phyloP scores from a whole-genome alignment of 139 green algal genomes.

The Chlorella sp. region DNA sequence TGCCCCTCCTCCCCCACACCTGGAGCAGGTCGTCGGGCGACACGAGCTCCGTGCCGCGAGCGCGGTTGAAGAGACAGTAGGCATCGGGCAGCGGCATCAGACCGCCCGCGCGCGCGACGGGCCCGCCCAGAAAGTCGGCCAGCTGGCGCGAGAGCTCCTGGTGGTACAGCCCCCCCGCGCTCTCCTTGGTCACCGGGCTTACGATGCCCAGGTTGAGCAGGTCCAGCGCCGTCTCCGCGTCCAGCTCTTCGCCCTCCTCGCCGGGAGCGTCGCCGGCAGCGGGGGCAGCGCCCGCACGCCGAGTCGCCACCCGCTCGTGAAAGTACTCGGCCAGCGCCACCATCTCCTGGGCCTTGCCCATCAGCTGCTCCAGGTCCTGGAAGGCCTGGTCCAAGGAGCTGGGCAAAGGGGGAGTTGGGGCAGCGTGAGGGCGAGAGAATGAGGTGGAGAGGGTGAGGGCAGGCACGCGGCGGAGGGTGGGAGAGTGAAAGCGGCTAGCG shows the following conservation, averaged over 20 bases:
- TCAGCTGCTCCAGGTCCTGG: constrained; percentile 75
- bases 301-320: constrained; percentile 11
- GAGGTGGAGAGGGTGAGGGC: not conserved
- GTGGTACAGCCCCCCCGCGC: constrained; percentile 78
- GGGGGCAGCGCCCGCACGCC: not conserved
- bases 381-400: constrained; percentile 66
- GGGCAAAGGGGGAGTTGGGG: not conserved
- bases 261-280: not conserved
- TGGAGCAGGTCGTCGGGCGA: constrained; percentile 93
- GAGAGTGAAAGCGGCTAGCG: not conserved
- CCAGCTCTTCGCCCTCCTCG: constrained; percentile 44
- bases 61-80: constrained; percentile 96
- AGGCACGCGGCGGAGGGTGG: no score
- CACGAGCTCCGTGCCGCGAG: constrained; percentile 89
- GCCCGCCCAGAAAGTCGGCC: constrained; percentile 75
- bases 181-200: constrained; percentile 87
- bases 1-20: no score
- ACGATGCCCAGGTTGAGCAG: constrained; percentile 88
- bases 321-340: constrained; percentile 82
- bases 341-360: constrained; percentile 81
- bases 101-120: constrained; percentile 67
- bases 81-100: constrained; percentile 91
- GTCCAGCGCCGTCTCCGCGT: constrained; percentile 73
- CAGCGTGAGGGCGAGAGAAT: not conserved
- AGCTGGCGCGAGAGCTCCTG: constrained; percentile 85